A percentile compares a stretch with the other conserved stretches of the same genome.
phyloP scores from a whole-genome alignment of 1,284 basidiomycete genomes.

The Moniliella sp. region DNA sequence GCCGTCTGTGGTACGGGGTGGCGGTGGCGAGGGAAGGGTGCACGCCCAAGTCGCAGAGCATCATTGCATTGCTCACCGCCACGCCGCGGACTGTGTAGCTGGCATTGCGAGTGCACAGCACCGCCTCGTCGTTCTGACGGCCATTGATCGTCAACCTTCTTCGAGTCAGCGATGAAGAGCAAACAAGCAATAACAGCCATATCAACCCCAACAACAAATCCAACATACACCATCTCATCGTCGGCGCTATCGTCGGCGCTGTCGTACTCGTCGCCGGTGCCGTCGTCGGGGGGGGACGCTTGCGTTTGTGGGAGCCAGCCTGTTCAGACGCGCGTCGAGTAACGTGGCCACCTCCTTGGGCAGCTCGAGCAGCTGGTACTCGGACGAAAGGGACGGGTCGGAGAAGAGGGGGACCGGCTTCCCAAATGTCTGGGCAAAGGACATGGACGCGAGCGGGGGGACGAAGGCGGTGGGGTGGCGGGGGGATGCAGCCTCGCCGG shows the following conservation, averaged over 20 bases:
- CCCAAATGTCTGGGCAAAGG: too few relatives aligned
- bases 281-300: background rate
- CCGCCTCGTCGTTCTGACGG: constrained; percentile 18
- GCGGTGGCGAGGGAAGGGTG: too few relatives aligned
- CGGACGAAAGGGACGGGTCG: too few relatives aligned
- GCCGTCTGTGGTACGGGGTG: too few relatives aligned
- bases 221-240: background rate
- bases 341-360: too few relatives aligned
- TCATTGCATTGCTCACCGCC: constrained; percentile 21
- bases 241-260: background rate
- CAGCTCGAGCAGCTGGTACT: too few relatives aligned
- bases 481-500: too few relatives aligned
- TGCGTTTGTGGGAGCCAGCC: background rate
- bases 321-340: too few relatives aligned
- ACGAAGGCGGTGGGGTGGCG: too few relatives aligned
- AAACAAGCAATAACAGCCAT: background rate
- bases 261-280: background rate
- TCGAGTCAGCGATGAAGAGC: background rate
- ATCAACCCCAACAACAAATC: background rate
- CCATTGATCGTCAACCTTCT: constrained; percentile 25
- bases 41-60: too few relatives aligned
- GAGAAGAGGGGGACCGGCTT: too few relatives aligned
- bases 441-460: too few relatives aligned
- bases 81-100: constrained; percentile 24
- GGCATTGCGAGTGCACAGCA: constrained; percentile 13